Base-by-base conservation (phyloP, 2,329 filamentous ascomycete species). In the Pseudogymnoascus sp. region DNA sequence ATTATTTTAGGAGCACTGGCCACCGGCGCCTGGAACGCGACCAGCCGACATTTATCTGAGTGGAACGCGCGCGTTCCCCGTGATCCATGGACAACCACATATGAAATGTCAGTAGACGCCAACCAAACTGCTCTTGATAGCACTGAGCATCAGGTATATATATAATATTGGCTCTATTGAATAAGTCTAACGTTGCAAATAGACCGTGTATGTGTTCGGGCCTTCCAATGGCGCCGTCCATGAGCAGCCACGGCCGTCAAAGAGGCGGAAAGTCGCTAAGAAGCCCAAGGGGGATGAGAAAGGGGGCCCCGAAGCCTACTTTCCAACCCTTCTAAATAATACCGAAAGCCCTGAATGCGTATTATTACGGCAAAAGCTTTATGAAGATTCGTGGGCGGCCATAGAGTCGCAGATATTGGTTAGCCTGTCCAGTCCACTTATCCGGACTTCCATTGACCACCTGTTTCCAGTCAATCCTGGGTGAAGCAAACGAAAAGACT, bases 131-230 rank as follows among this genome's bases (percentile, higher is more conserved):
- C 67, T 61, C 68, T 68, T 62, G 70, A 72, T 65, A 60, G 64
- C 37, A 63, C 62, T 60, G 70, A 72, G 63, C 68, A 72, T 63
- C 70, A 72, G 66, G 71, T 72, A 63, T 20, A 58, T 33, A 43
- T 62, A 28, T 20, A 25, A 15, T 36, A 11, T 41, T 28, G 20
- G n/a, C 35, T 60, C 20, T 35, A 3, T 61, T 25, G 43, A 50
- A 39, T 61, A 33, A 8, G 18, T 33, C 47, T 53, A 53, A 53
- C 28, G 15, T 35, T 14, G 5, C 47, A 53, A 53, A 57, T 69
- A 88, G 84, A 79, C 80, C 53, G 82, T 83, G 61, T 88, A 85
- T 70, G 74, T 88, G 65, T 88, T 86, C 71, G 77, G 80, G 62
- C 80, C 84, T 62, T 59, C 59, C 58, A 62, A 62, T 75, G 74